phyloP scores from a whole-genome alignment of 352 stramenopile genomes.

The Phytophthora melonis region DNA sequence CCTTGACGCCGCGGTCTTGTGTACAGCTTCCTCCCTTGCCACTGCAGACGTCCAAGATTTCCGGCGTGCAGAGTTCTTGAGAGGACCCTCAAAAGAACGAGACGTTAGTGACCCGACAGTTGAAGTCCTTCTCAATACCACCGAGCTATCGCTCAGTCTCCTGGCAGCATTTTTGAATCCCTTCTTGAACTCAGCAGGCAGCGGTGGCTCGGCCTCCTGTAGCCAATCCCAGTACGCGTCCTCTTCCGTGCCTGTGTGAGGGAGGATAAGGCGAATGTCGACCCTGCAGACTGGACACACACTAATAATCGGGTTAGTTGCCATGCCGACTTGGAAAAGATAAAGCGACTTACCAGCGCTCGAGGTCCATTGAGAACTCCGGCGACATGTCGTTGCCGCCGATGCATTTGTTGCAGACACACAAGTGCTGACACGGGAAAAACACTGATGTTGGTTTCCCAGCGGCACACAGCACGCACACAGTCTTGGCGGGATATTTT shows the following conservation, averaged over 20 bases:
- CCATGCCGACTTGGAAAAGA: not conserved
- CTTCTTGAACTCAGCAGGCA: conserved; percentile 52
- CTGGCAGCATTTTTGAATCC: conserved; percentile 52
- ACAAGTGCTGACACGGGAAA: conserved; percentile 74
- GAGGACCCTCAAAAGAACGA: not conserved
- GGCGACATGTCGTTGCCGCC: conserved; percentile 45
- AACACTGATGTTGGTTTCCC: conserved; percentile 48
- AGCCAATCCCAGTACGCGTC: conserved; percentile 68
- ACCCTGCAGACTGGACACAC: conserved; percentile 61
- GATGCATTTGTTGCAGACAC: conserved; percentile 64
- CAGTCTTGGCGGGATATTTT: conserved; percentile 39
- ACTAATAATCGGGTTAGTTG: conserved; percentile 14
- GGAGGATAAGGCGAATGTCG: conserved; percentile 65
- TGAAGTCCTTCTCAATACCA: not conserved
- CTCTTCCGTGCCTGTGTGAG: conserved; percentile 54
- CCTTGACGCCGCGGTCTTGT: not conserved
- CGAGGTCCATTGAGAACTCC: conserved; percentile 9
- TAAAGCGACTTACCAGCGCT: conserved; percentile 36
- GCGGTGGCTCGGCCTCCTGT: conserved; percentile 39
- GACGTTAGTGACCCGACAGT: not conserved
- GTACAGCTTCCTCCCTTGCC: not conserved
- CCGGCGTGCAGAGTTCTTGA: not conserved
- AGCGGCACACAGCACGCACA: conserved; percentile 56
- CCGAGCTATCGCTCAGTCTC: conserved; percentile 1
- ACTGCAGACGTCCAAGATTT: not conserved